Evolutionary conservation across 129 eudicot genomes (phyloP).

Genomic region (Heracleum sosnowskyi): DNA sequence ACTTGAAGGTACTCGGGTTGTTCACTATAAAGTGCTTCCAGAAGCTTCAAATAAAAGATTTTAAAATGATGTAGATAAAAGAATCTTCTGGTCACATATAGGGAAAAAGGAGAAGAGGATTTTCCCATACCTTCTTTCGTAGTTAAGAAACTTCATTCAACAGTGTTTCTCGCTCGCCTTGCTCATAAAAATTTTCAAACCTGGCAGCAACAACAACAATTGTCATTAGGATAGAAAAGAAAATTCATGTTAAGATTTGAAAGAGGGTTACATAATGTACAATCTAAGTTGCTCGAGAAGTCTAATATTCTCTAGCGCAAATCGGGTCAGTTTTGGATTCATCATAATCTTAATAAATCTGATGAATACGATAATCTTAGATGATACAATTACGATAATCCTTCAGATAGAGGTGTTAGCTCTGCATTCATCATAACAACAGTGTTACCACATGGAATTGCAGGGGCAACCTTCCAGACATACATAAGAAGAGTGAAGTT

Average conservation of each 20-base stretch:
- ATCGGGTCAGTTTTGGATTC: conserved; percentile 44
- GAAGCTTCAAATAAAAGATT: conserved; percentile 29
- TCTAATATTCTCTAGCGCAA: conserved; percentile 41
- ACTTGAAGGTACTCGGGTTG: no score
- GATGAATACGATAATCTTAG: no score
- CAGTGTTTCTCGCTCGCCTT: conserved; percentile 52
- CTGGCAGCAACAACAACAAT: conserved; percentile 25
- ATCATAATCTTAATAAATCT: no score
- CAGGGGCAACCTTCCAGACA: no score
- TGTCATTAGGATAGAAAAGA: conserved; percentile 7
- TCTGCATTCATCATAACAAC: no score
- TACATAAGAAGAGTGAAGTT: no score
- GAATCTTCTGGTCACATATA: background rate
- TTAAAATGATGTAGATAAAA: background rate
- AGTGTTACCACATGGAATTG: no score
- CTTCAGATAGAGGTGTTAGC: no score
- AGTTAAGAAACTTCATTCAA: conserved; percentile 51
- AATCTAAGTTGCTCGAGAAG: conserved; percentile 40
- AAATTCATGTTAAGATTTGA: conserved; percentile 4
- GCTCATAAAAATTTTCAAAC: conserved; percentile 36
- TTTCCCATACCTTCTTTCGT: conserved; percentile 44
- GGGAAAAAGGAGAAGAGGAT: background rate
- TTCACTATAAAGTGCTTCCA: conserved; percentile 25
- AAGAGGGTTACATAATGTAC: conserved; percentile 9
- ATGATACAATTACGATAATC: no score